Evolutionary conservation across 2,329 filamentous ascomycete species (phyloP).

Genomic region (Scedosporium aurantiacum): DNA sequence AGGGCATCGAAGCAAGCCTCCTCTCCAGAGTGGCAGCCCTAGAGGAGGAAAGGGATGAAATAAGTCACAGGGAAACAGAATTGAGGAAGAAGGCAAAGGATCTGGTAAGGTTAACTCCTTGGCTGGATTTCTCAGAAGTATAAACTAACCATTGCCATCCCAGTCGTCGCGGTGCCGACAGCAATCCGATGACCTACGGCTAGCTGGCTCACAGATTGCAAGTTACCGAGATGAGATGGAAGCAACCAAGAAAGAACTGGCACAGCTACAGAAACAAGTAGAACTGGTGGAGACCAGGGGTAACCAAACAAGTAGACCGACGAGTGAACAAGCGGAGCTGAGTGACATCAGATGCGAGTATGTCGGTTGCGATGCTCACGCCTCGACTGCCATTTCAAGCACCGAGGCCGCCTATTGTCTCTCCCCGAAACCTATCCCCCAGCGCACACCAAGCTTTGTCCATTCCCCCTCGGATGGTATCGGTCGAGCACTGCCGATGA

Average conservation of each 20-base stretch:
- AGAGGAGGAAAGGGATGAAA: constrained; percentile 87
- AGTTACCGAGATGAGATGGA: constrained; percentile 49
- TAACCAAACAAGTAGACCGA: background rate
- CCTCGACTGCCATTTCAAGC: too few relatives aligned
- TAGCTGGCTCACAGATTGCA: constrained; percentile 53
- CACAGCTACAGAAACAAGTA: constrained; percentile 32
- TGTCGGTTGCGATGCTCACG: background rate
- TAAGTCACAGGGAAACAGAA: constrained; percentile 70
- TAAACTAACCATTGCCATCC: background rate
- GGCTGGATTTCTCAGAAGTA: background rate
- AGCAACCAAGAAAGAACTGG: constrained; percentile 34
- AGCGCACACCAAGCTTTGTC: background rate
- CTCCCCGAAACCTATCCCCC: background rate
- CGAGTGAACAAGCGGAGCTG: background rate
- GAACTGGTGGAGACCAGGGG: constrained; percentile 31
- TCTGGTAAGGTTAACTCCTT: constrained; percentile 41
- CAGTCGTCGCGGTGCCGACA: constrained; percentile 54
- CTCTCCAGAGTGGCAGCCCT: constrained; percentile 64
- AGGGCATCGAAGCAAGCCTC: constrained; percentile 82
- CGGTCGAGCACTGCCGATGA: background rate
- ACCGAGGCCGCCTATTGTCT: too few relatives aligned
- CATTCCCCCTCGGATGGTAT: background rate
- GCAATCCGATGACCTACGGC: constrained; percentile 74
- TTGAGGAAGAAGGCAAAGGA: constrained; percentile 84
- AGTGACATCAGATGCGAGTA: background rate